phyloP scores from a whole-genome alignment of 2,329 filamentous ascomycete genomes.

The Botrytis squamosa region DNA sequence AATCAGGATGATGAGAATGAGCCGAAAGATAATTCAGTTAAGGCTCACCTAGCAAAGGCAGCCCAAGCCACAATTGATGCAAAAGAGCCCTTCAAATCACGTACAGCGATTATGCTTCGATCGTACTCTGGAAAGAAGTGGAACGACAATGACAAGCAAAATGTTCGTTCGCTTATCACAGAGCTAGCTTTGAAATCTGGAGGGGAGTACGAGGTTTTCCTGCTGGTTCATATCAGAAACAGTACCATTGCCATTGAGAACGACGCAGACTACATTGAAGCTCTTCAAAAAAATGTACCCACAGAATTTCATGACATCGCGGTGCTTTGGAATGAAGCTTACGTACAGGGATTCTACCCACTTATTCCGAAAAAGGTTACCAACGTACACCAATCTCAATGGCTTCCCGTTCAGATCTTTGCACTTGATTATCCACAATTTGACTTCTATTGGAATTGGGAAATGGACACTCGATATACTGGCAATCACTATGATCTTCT shows the following conservation, averaged over 20 bases:
- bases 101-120: conserved; percentile 74
- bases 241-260: conserved; percentile 56
- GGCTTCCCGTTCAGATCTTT: conserved; percentile 72
- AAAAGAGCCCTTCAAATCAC: conserved; percentile 33
- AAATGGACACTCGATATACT: conserved; percentile 76
- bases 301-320: conserved; percentile 69
- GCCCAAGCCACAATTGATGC: neutral
- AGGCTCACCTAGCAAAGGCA: conserved; percentile 6
- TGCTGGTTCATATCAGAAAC: conserved; percentile 77
- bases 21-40: neutral
- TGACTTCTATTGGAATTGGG: conserved; percentile 63
- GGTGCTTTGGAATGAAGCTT: conserved; percentile 70
- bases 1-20: neutral
- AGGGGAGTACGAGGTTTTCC: conserved; percentile 76
- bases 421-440: conserved; percentile 74
- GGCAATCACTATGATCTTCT: conserved; percentile 82
- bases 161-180: conserved; percentile 74
- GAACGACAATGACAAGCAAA: conserved; percentile 75
- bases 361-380: conserved; percentile 57
- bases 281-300: conserved; percentile 63
- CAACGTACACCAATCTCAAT: conserved; percentile 38
- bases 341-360: conserved; percentile 76
- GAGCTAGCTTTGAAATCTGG: conserved; percentile 75
- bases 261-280: conserved; percentile 56
- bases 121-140: conserved; percentile 75